These are phyloP conservation scores for Xerocomellus amylosporus DNA, from an alignment of 768 basidiomycete species.

Conservation along the genomic window DNA sequence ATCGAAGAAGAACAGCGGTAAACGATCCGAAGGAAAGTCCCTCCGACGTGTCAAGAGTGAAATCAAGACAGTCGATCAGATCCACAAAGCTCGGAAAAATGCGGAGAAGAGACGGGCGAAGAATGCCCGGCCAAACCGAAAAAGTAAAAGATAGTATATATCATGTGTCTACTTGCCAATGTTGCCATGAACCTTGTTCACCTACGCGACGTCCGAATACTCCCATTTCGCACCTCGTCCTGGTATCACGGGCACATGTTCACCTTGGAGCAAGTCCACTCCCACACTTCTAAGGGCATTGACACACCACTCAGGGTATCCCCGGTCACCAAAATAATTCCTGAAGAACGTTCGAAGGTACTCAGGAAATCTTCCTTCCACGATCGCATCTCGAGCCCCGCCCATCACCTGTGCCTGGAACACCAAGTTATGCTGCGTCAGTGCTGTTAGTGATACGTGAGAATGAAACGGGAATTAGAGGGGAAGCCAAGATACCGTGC, in stretches of 20 bases:
- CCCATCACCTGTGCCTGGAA: conserved; percentile 90
- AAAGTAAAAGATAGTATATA: conserved; percentile 27
- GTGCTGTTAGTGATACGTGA: conserved; percentile 42
- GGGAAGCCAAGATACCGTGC: conserved; percentile 52
- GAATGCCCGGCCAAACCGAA: conserved; percentile 69
- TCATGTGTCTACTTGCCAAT: conserved; percentile 3
- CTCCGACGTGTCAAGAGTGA: conserved; percentile 70
- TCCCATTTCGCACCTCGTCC: conserved; percentile 82
- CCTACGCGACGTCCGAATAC: conserved; percentile 48
- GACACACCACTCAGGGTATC: conserved; percentile 87
- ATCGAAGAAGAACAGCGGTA: conserved; percentile 32
- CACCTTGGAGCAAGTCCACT: conserved; percentile 71
- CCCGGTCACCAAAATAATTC: conserved; percentile 70
- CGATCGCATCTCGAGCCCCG: conserved; percentile 76
- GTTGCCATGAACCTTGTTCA: not conserved
- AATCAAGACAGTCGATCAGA: conserved; percentile 84
- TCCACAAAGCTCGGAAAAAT: conserved; percentile 69
- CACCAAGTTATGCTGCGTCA: conserved; percentile 79
- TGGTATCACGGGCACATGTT: conserved; percentile 46
- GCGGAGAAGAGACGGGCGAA: conserved; percentile 67
- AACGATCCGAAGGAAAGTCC: conserved; percentile 58
- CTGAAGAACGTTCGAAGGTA: conserved; percentile 77
- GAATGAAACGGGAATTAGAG: conserved; percentile 19
- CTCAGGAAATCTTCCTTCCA: conserved; percentile 72
- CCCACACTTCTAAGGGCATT: conserved; percentile 80